Evolutionary conservation across 768 basidiomycete genomes (phyloP).

Genomic region (Phaeolepiota aurea): DNA sequence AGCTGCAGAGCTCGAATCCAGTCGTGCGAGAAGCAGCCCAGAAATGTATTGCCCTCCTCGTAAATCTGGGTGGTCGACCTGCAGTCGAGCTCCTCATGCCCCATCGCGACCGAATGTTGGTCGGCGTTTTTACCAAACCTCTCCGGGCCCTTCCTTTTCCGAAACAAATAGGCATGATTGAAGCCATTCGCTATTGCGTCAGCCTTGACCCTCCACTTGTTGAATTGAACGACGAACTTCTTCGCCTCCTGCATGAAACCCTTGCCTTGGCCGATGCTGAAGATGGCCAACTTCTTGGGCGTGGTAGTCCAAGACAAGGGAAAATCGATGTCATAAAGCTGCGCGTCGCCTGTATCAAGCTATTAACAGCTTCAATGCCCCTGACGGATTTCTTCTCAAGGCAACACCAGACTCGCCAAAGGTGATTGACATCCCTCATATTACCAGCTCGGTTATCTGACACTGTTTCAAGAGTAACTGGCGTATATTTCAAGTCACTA

Average conservation of each 20-base stretch:
- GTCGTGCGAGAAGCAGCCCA: slow-evolving; percentile 82
- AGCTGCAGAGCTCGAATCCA: slow-evolving; percentile 80
- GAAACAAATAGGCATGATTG: slow-evolving; percentile 97
- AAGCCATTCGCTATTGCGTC: slow-evolving; percentile 91
- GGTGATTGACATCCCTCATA: slow-evolving; percentile 33
- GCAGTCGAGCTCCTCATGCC: slow-evolving; percentile 74
- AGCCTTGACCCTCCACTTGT: slow-evolving; percentile 83
- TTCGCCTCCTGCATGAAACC: slow-evolving; percentile 87
- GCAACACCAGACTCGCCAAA: slow-evolving; percentile 77
- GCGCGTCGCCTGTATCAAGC: slow-evolving; percentile 87
- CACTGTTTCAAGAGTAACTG: slow-evolving; percentile 59
- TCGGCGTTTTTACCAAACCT: slow-evolving; percentile 92
- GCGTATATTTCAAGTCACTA: slow-evolving; percentile 96
- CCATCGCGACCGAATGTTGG: slow-evolving; percentile 82
- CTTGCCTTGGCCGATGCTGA: slow-evolving; percentile 95
- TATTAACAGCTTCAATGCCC: slow-evolving; percentile 91
- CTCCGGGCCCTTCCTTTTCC: slow-evolving; percentile 89
- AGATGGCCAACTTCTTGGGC: slow-evolving; percentile 71
- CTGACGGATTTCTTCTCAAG: slow-evolving; percentile 88
- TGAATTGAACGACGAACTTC: slow-evolving; percentile 86
- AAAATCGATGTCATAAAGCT: slow-evolving; percentile 79
- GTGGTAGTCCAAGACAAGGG: slow-evolving; percentile 70
- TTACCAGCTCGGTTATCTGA: slow-evolving; percentile 1
- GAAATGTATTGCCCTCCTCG: slow-evolving; percentile 69
- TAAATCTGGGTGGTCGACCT: slow-evolving; percentile 61